Evolutionary conservation across 345 rosid genomes (phyloP), one percentile per base, ranked within the genome.

Genomic region (Gossypium anomalum): DNA sequence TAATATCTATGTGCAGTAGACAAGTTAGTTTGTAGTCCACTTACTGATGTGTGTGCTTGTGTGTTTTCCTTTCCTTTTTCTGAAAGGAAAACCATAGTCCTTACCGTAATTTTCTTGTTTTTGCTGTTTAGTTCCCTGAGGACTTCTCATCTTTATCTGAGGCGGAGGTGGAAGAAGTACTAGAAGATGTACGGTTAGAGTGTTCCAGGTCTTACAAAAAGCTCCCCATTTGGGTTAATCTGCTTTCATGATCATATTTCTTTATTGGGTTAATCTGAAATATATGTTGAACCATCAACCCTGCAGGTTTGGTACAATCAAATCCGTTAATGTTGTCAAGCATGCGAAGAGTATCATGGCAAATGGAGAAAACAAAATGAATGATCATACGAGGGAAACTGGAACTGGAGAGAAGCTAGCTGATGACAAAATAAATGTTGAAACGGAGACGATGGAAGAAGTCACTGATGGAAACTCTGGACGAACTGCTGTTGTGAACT

Each of bases 291-390:
- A 38, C 59, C 56, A 59, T 62, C 34, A 48, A 9, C 80, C 77
- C 80, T 87, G 87, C 92, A 95, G 99, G 90, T 93, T 93, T 89
- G 99, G 99, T 73, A 68, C 83, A 53, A 88, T 95, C 20, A 91
- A 84, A 82, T 90, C 97, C 41, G 74, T 91, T 68, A 90, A 91
- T 80, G 76, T 91, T 53, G 84, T 89, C 81, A 86, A 80, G 86
- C 76, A 74, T 45, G 75, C 60, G 71, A 69, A 74, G 38, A 45
- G 47, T 78, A 70, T 81, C 52, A 45, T 23, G 49, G 10, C 80
- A 9, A 57, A 66, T 52, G 45, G 74, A 7, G 79, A 78, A 55
- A 73, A 78, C 66, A 79, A 78, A 67, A 67, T 55, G 27, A 48
- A 70, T 72, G 77, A 79, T 38, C 74, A 75, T 79, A 47, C 0